Percentiles rank a stretch among this genome's conserved stretches.
phyloP scores from a whole-genome alignment of 1,284 basidiomycete species.

The Ustilago nuda region DNA sequence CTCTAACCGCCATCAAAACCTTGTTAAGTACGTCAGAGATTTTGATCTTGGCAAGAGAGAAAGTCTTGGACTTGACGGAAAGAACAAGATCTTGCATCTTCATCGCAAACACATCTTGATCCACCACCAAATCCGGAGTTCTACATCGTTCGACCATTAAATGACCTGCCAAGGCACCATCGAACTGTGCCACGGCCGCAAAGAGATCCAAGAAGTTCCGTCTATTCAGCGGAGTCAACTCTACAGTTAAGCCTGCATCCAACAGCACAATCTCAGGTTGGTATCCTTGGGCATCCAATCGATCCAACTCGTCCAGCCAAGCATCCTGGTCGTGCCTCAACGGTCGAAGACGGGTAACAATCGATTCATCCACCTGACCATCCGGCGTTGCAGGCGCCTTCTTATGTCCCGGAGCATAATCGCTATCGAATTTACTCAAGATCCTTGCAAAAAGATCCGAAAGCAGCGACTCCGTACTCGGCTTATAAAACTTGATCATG shows the following conservation, averaged over 20 bases:
- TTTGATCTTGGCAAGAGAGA: conserved; percentile 93
- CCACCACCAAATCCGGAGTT: conserved; percentile 88
- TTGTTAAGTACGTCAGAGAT: conserved; percentile 92
- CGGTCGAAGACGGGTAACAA: conserved; percentile 78
- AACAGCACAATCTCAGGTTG: conserved; percentile 95
- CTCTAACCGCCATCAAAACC: conserved; percentile 85
- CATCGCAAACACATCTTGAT: conserved; percentile 92
- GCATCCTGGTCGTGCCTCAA: conserved; percentile 74
- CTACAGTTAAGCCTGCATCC: conserved; percentile 93
- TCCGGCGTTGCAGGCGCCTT: conserved; percentile 73
- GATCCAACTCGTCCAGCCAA: conserved; percentile 80
- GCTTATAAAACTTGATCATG: conserved; percentile 94
- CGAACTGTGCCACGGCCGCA: conserved; percentile 92
- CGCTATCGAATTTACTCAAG: conserved; percentile 64
- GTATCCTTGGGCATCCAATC: conserved; percentile 80
- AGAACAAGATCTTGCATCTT: conserved; percentile 97
- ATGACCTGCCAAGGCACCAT: conserved; percentile 91
- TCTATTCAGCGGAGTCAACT: conserved; percentile 82
- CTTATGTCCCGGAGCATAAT: conserved; percentile 56
- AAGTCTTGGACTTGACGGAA: conserved; percentile 93
- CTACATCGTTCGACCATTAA: conserved; percentile 96
- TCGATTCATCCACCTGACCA: conserved; percentile 70
- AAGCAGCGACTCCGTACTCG: conserved; percentile 71
- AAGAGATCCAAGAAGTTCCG: conserved; percentile 97
- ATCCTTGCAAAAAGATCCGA: conserved; percentile 57